These are phyloP conservation scores for Wallacemonas sp. DNA, from an alignment of 208 protist species.

Conservation along the genomic window DNA sequence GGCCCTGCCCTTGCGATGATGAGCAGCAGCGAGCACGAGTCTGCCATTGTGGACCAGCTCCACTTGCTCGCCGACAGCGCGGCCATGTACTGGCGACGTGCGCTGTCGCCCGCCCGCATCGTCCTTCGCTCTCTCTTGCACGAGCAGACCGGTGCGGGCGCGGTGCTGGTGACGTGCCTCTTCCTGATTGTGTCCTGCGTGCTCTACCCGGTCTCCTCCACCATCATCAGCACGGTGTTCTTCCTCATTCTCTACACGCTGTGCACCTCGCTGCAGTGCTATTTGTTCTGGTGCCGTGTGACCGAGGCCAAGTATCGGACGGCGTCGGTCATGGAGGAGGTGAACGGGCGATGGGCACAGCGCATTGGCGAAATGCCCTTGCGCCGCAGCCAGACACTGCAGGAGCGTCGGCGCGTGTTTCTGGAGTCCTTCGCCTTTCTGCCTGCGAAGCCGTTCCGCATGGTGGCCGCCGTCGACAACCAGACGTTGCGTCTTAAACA, in stretches of 20 bases:
- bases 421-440: constrained; percentile 65
- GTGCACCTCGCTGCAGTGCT: constrained; percentile 62
- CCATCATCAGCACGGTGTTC: constrained; percentile 57
- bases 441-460: constrained; percentile 71
- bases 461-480: constrained; percentile 70
- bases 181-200: constrained; percentile 75
- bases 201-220: constrained; percentile 45
- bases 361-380: constrained; percentile 53
- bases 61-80: constrained; percentile 49
- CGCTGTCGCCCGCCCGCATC: constrained; percentile 44
- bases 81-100: constrained; percentile 34
- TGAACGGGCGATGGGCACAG: constrained; percentile 59
- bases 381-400: constrained; percentile 42
- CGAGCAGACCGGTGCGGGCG: constrained; percentile 56
- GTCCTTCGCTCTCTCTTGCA: constrained; percentile 50
- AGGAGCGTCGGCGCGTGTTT: constrained; percentile 69
- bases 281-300: constrained; percentile 73
- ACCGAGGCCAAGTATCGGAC: constrained; percentile 79
- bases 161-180: constrained; percentile 49
- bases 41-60: constrained; percentile 57
- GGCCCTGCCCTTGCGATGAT: constrained; percentile 28
- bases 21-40: constrained; percentile 72
- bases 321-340: constrained; percentile 54
- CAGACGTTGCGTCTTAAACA: constrained; percentile 69
- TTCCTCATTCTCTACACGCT: constrained; percentile 67